Evolutionary conservation across 257 asterid species (phyloP).

Genomic region (Ilex asprella): DNA sequence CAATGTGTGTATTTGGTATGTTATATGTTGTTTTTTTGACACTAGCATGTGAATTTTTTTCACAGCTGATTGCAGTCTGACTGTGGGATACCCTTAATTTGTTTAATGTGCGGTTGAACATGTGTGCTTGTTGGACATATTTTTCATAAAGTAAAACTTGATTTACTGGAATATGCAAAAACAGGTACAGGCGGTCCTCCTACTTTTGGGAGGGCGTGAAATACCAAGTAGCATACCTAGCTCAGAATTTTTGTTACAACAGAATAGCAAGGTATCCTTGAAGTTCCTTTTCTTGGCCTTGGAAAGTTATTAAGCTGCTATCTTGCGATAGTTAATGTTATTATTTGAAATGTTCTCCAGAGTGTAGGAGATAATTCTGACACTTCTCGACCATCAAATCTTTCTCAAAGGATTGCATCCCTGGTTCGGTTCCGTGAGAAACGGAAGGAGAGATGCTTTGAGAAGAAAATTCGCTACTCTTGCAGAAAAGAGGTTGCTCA

Average conservation of each 20-base stretch:
- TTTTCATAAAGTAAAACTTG: too few species aligned
- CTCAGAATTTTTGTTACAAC: slow-evolving; percentile 21
- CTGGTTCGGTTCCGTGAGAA: slow-evolving; percentile 48
- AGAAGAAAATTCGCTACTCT: slow-evolving; percentile 38
- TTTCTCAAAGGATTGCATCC: slow-evolving; percentile 34
- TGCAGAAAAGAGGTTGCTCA: slow-evolving; percentile 49
- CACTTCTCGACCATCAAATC: slow-evolving; percentile 16
- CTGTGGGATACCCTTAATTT: too few species aligned
- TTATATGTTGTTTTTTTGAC: too few species aligned
- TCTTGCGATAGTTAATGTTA: slow-evolving; percentile 1
- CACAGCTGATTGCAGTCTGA: too few species aligned
- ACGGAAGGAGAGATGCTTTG: slow-evolving; percentile 49
- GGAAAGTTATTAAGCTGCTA: background rate
- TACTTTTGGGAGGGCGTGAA: slow-evolving; percentile 87
- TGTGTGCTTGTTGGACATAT: too few species aligned
- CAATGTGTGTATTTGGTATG: too few species aligned
- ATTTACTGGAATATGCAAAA: too few species aligned
- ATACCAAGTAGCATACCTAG: slow-evolving; percentile 35
- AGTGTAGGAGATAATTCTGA: slow-evolving; percentile 31
- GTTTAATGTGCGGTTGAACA: too few species aligned
- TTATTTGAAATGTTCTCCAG: slow-evolving; percentile 21
- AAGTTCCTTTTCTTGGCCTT: slow-evolving; percentile 2
- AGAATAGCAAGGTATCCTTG: slow-evolving; percentile 26
- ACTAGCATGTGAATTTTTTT: too few species aligned
- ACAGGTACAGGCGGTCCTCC: slow-evolving; percentile 31